Percentiles rank a stretch among this genome's conserved stretches.
Conservation (phyloP, 2,329 filamentous ascomycete genomes). For the Colletotrichum agaves region DNA sequence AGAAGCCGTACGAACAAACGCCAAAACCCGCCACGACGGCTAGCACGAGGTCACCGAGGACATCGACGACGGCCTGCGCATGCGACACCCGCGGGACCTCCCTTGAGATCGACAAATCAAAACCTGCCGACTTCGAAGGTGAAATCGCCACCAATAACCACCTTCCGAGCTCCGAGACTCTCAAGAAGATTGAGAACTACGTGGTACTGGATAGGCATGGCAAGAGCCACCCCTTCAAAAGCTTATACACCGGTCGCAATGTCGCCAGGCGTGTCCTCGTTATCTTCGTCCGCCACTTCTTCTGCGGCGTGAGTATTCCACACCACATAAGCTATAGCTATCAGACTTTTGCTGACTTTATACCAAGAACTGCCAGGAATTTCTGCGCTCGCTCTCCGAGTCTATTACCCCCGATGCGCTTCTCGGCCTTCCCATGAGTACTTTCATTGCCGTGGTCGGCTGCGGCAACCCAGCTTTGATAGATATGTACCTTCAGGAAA, state of each 20-base stretch:
- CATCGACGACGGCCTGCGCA: slow-evolving; percentile 24
- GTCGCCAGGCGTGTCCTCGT: slow-evolving; percentile 69
- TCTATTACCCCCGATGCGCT: slow-evolving; percentile 65
- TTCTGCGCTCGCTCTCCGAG: slow-evolving; percentile 70
- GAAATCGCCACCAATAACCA: slow-evolving; percentile 66
- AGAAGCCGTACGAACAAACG: not conserved
- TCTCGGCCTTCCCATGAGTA: slow-evolving; percentile 62
- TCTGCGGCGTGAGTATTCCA: slow-evolving; percentile 73
- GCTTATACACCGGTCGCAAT: slow-evolving; percentile 67
- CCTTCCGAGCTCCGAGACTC: slow-evolving; percentile 59
- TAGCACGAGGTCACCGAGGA: slow-evolving; percentile 21
- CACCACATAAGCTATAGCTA: not conserved
- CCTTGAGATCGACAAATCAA: slow-evolving; percentile 51
- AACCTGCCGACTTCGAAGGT: slow-evolving; percentile 65
- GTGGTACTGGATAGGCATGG: slow-evolving; percentile 71
- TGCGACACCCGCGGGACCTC: slow-evolving; percentile 37
- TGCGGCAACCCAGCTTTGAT: slow-evolving; percentile 78
- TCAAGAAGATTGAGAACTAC: slow-evolving; percentile 64
- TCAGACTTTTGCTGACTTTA: slow-evolving; percentile 19
- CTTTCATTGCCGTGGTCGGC: slow-evolving; percentile 76
- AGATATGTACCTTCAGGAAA: slow-evolving; percentile 70
- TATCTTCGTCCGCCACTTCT: slow-evolving; percentile 83
- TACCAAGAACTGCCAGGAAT: slow-evolving; percentile 80
- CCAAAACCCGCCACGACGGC: slow-evolving; percentile 10
- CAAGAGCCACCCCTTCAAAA: slow-evolving; percentile 69